Evolutionary conservation across 768 basidiomycete species (phyloP).

Genomic region (Kondoa subrosea): DNA sequence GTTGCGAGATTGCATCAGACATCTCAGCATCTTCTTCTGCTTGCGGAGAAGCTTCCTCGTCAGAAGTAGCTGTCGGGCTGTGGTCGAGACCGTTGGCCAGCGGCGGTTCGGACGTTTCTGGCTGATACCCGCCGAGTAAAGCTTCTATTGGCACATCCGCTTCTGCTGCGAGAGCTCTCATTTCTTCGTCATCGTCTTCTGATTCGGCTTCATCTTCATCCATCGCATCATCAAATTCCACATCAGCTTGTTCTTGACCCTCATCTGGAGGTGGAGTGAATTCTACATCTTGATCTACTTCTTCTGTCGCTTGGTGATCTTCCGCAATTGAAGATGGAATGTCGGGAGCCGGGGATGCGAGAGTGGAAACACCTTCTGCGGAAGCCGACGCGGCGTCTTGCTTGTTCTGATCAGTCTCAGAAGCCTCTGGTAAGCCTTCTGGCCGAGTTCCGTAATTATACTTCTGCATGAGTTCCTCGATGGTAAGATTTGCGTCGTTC

Average conservation of each 20-base stretch:
- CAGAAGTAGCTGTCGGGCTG: neutral
- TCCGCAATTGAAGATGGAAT: neutral
- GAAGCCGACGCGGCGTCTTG: neutral
- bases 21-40: conserved; percentile 4
- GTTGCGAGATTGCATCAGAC: neutral
- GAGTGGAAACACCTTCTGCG: no score
- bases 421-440: conserved; percentile 30
- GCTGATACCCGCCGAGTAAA: conserved; percentile 22
- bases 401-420: conserved; percentile 30
- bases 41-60: neutral
- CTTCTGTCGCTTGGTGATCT: neutral
- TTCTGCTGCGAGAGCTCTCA: conserved; percentile 34
- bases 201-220: conserved; percentile 23
- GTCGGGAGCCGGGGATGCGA: neutral
- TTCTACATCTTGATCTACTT: neutral
- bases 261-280: conserved; percentile 17
- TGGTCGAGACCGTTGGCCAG: no score
- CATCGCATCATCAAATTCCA: conserved; percentile 24
- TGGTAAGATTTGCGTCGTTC: conserved; percentile 35
- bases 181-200: conserved; percentile 27
- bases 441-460: conserved; percentile 31
- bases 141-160: conserved; percentile 32
- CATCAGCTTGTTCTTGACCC: conserved; percentile 24
- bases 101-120: conserved; percentile 7
- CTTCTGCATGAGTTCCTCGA: conserved; percentile 34